Evolutionary conservation across 192 early-diverging fungal genomes (phyloP), one percentile per base, ranked within the genome.

Genomic region (Entophlyctis luteolus): DNA sequence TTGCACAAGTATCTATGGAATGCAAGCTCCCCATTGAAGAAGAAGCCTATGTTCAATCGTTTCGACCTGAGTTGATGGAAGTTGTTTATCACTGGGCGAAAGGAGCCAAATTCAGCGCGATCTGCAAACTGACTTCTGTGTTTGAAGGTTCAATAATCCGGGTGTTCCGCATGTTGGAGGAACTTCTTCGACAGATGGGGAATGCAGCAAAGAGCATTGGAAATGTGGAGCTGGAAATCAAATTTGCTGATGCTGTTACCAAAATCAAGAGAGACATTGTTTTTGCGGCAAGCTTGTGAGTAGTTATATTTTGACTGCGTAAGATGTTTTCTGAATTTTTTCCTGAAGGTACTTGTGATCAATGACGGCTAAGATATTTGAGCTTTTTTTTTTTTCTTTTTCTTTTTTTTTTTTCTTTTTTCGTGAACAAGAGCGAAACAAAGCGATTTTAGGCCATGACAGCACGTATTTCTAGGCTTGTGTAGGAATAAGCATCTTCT

Each of bases 221-320:
- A 48, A 96, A 97, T 68, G 85, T 82, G 3, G 93, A 93, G 67
- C 74, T 99, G 54, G 95, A 96, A 68, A 90, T 81, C 73, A 97
- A 97, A 80, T 96, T 99, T 82, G 87, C 90, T 18, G 89, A 92
- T 49, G 93, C 89, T 12, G 93, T 93, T 66, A 84, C 82, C 65
- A 90, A 89, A 78, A 92, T 99, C 76, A 93, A 94, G 79, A 84
- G 95, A 67, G 95, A 97, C 65, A 97, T 99, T 79, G 90, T 99
- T 32, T 99, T 97, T 83, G 94, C 96, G 18, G 88, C 87, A 18
- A 94, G 91, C 46, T 83, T 99, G 67, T 99, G n/a, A n/a, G n/a
- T n/a, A n/a, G n/a, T n/a, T n/a, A n/a, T n/a, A n/a, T n/a, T n/a
- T n/a, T n/a, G n/a, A n/a, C n/a, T n/a, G n/a, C n/a, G n/a, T n/a